Evolutionary conservation across 2,329 filamentous ascomycete species (phyloP).

Genomic region (Pseudogymnoascus sp.): DNA sequence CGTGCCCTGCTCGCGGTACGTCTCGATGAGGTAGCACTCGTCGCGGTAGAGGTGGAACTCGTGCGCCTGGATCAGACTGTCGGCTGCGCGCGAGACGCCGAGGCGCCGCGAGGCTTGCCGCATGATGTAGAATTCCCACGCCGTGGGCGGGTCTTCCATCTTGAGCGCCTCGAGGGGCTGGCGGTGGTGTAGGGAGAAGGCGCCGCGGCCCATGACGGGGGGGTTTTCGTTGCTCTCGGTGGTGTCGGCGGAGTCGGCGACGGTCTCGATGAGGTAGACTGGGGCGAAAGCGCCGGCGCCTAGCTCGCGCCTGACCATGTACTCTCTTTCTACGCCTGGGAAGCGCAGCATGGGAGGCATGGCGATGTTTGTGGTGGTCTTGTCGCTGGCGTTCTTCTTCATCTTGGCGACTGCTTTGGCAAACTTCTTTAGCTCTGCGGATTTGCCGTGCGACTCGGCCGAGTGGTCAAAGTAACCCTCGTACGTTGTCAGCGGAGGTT

Average conservation of each 20-base stretch:
- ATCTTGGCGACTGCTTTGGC: slow-evolving; percentile 49
- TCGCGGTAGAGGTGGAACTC: slow-evolving; percentile 89
- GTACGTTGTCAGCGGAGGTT: slow-evolving; percentile 67
- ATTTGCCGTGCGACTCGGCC: slow-evolving; percentile 54
- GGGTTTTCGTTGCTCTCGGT: slow-evolving; percentile 39
- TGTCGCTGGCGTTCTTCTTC: slow-evolving; percentile 37
- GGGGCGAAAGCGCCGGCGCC: slow-evolving; percentile 92
- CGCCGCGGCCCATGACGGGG: slow-evolving; percentile 52
- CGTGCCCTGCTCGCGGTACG: slow-evolving; percentile 82
- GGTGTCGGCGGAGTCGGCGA: slow-evolving; percentile 41
- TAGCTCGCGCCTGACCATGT: slow-evolving; percentile 75
- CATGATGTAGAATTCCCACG: slow-evolving; percentile 98
- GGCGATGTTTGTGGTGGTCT: slow-evolving; percentile 51
- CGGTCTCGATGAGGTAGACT: slow-evolving; percentile 81
- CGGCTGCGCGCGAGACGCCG: slow-evolving; percentile 61
- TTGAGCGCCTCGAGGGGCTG: slow-evolving; percentile 77
- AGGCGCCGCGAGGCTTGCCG: slow-evolving; percentile 71
- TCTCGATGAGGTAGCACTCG: slow-evolving; percentile 82
- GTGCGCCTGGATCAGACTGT: slow-evolving; percentile 74
- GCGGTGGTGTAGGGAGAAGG: slow-evolving; percentile 43
- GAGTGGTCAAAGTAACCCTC: slow-evolving; percentile 72
- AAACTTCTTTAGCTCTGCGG: slow-evolving; percentile 72
- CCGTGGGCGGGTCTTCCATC: slow-evolving; percentile 79
- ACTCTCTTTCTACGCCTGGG: slow-evolving; percentile 54
- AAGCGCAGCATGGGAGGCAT: slow-evolving; percentile 61